phyloP scores from a whole-genome alignment of 495 filamentous ascomycete genomes.

The Xylaria longipes region DNA sequence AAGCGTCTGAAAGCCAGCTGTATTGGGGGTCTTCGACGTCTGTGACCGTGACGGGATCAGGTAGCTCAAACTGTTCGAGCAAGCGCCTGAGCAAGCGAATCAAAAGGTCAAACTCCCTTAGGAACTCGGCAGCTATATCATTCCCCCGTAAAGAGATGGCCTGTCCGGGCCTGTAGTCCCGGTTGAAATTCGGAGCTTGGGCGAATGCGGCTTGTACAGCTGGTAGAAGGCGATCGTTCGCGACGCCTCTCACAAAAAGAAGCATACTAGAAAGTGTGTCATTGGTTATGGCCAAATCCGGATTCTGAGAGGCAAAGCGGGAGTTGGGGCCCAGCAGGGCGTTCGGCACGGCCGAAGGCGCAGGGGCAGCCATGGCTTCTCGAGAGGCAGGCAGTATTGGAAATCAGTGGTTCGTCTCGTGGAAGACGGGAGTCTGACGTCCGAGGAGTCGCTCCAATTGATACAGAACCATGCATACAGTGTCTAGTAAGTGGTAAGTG shows the following conservation, averaged over 20 bases:
- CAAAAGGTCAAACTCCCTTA: not conserved
- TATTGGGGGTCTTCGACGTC: not conserved
- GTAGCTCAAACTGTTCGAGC: not conserved
- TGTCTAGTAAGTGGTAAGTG: not conserved
- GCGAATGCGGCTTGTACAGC: not conserved
- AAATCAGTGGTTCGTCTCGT: not conserved
- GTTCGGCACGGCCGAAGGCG: not conserved
- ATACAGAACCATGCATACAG: not conserved
- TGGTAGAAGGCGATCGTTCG: not conserved
- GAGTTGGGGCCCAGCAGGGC: not conserved
- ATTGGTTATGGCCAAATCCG: accelerated
- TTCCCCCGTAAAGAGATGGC: not conserved
- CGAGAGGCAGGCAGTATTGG: not conserved
- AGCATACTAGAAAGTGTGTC: not conserved
- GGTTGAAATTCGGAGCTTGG: not conserved
- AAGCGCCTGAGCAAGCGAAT: not conserved
- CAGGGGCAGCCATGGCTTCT: not conserved
- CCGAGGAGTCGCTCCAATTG: no score
- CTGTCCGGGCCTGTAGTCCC: accelerated
- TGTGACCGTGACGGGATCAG: not conserved
- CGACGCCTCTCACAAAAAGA: not conserved
- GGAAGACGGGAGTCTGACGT: not conserved
- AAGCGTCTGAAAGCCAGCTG: not conserved
- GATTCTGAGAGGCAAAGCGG: not conserved
- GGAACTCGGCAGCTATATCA: not conserved